A percentile compares a stretch with the other conserved stretches of the same genome.
These are phyloP conservation scores for Allomyces macrogynus DNA, from an alignment of 192 early-diverging fungal genomes.

Conservation along the genomic window DNA sequence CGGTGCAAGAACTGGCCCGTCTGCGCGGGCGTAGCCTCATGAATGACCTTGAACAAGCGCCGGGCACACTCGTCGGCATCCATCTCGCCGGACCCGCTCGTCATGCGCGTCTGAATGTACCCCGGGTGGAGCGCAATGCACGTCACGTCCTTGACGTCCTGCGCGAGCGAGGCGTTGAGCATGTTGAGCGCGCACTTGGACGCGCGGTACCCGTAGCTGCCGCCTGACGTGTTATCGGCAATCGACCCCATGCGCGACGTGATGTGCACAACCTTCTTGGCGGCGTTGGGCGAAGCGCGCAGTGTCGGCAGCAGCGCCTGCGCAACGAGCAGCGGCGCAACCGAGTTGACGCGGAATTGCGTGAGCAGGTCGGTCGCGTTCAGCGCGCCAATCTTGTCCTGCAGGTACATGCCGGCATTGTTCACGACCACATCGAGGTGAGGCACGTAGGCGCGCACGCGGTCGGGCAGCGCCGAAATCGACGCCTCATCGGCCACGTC, in stretches of 20 bases:
- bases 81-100: not conserved
- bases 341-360: slow-evolving; percentile 1
- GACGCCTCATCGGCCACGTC: not conserved
- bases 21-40: no score
- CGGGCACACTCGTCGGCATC: not conserved
- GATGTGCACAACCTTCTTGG: slow-evolving; percentile 1
- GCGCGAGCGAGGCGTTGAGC: not conserved
- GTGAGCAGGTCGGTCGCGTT: not conserved
- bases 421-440: not conserved
- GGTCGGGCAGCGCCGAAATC: not conserved
- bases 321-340: slow-evolving; percentile 2
- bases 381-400: not conserved
- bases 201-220: slow-evolving; percentile 4
- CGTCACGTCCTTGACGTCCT: not conserved
- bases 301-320: slow-evolving; percentile 2
- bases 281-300: not conserved
- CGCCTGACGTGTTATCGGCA: slow-evolving; percentile 2
- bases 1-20: no score
- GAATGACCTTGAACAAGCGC: not conserved
- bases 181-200: slow-evolving; percentile 3
- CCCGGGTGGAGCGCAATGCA: not conserved
- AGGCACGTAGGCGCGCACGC: not conserved
- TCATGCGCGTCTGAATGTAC: not conserved
- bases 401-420: not conserved
- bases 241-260: slow-evolving; percentile 4